Evolutionary conservation across 2,329 filamentous ascomycete genomes (phyloP), one percentile per base, ranked within the genome.

Genomic region (Colletotrichum sp.): DNA sequence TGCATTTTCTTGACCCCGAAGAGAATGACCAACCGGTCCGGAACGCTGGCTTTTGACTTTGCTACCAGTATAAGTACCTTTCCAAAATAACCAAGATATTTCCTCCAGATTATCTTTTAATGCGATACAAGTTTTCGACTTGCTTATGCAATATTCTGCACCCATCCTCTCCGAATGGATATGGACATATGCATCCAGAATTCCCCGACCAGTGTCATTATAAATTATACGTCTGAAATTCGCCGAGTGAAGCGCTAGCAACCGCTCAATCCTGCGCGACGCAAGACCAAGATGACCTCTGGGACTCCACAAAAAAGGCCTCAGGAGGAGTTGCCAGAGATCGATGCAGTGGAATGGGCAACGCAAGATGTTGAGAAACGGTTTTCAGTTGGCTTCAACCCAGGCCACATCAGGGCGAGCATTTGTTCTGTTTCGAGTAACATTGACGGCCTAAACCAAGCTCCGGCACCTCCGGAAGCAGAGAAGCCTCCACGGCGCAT

Each of bases 61-160:
- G 55, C 15, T 28, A 6, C 21, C 24, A 18, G 6, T 16, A 6
- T 9, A 18, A 28, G 10, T 24, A 59, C 0, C 26, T 8, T 26
- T 39, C 8, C 0, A 39, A 39, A 36, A 16, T 1, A 36, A 36
- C 13, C 34, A 36, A 16, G 15, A 16, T 16, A 1, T 16, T 16
- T 59, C 18, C 9, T 1, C 21, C 2, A 0, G 0, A 1, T 15
- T 6, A 0, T 34, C 34, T 15, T 7, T 1, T 18, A 59, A 28
- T 28, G 55, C 13, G 6, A 59, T 28, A 28, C 8, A 9, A 26
- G 4, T 10, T 7, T 18, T 3, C 24, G 8, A 12, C 26, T 28
- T 59, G 26, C 15, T 59, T 28, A 18, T 59, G 55, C 44, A 18
- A 59, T 59, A 28, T 18, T 59, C 5, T 8, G 55, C 1, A 28